Evolutionary conservation across 257 asterid genomes (phyloP).

Genomic region (Solanum etuberosum): DNA sequence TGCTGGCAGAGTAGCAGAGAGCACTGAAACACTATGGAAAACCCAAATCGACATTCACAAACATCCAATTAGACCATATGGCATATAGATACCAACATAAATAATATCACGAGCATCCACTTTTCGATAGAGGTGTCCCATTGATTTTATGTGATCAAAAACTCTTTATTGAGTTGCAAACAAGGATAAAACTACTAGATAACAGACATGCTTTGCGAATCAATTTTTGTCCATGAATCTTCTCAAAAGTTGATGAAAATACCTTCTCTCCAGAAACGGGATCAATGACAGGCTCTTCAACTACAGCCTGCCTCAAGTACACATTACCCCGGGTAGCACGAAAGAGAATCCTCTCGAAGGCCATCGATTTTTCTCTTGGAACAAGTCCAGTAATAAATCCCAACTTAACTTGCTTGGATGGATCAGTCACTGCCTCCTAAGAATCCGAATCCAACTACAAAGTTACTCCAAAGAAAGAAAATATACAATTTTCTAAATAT

Average conservation of each 20-base stretch:
- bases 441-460: slow-evolving; percentile 1
- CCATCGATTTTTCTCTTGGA: slow-evolving; percentile 81
- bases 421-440: slow-evolving; percentile 51
- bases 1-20: background rate
- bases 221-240: background rate
- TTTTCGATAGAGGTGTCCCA: background rate
- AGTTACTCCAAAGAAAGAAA: background rate
- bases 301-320: slow-evolving; percentile 63
- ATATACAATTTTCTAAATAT: background rate
- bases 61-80: background rate
- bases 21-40: background rate
- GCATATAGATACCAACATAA: background rate
- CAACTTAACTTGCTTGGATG: slow-evolving; percentile 92
- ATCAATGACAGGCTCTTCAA: slow-evolving; percentile 76
- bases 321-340: slow-evolving; percentile 99
- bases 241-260: background rate
- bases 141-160: background rate
- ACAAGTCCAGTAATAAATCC: slow-evolving; percentile 90
- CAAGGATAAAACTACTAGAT: background rate
- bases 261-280: slow-evolving; percentile 98
- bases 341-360: slow-evolving; percentile 94
- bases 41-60: background rate
- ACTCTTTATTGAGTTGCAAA: background rate
- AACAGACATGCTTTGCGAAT: background rate
- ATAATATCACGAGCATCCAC: background rate